A percentile compares a stretch with the other conserved stretches of the same genome.
phyloP scores from a whole-genome alignment of 768 basidiomycete species.

The Leccinellum albellum region DNA sequence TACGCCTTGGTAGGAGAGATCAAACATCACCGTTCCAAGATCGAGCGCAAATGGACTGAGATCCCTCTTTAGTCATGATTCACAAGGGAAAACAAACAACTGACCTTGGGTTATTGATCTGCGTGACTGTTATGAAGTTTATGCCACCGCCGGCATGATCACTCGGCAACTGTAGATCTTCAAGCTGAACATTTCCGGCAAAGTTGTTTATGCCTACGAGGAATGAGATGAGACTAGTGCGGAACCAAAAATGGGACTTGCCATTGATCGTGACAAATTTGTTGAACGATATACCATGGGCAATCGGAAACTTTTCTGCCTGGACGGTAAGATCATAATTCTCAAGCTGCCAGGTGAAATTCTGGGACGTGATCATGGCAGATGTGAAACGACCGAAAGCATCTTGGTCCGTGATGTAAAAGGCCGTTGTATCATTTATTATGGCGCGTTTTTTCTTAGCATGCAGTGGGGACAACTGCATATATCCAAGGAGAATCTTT shows the following conservation, averaged over 20 bases:
- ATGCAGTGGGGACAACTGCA: slow-evolving; percentile 45
- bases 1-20: slow-evolving; percentile 54
- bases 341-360: slow-evolving; percentile 64
- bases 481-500: slow-evolving; percentile 51
- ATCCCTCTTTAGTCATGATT: not conserved
- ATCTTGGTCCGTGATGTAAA: slow-evolving; percentile 51
- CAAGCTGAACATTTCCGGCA: slow-evolving; percentile 48
- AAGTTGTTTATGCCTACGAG: slow-evolving; percentile 58
- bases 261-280: slow-evolving; percentile 60
- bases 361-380: slow-evolving; percentile 59
- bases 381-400: slow-evolving; percentile 62
- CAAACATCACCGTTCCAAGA: slow-evolving; percentile 64
- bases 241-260: slow-evolving; percentile 13
- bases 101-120: slow-evolving; percentile 56
- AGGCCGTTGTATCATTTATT: slow-evolving; percentile 58
- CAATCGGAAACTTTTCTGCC: slow-evolving; percentile 63
- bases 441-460: slow-evolving; percentile 54
- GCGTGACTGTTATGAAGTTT: slow-evolving; percentile 55
- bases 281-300: slow-evolving; percentile 61
- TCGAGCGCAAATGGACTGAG: slow-evolving; percentile 63
- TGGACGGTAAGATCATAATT: slow-evolving; percentile 58
- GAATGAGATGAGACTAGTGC: not conserved
- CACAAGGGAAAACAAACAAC: not conserved
- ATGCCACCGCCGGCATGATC: slow-evolving; percentile 68
- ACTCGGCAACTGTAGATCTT: slow-evolving; percentile 61